Evolutionary conservation across 2,329 filamentous ascomycete genomes (phyloP).

Genomic region (Aspergillus latus): DNA sequence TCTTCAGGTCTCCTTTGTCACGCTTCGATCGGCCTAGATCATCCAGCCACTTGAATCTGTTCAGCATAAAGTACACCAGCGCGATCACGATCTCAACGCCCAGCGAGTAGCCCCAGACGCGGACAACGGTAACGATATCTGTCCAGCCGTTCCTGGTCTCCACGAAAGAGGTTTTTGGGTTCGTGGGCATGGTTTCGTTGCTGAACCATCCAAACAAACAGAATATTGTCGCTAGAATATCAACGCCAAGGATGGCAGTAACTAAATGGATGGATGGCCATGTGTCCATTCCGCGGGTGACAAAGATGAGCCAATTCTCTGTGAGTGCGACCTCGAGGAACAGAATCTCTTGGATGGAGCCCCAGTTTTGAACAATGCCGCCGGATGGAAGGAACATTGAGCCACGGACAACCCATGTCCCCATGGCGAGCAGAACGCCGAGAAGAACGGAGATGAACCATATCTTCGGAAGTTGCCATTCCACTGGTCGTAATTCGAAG

Average conservation of each 20-base stretch:
- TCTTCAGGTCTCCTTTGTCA: slow-evolving; percentile 49
- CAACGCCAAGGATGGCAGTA: slow-evolving; percentile 68
- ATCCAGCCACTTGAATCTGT: slow-evolving; percentile 46
- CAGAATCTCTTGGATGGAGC: slow-evolving; percentile 72
- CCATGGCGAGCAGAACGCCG: slow-evolving; percentile 66
- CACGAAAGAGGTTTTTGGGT: slow-evolving; percentile 27
- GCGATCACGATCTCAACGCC: slow-evolving; percentile 54
- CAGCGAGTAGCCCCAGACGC: slow-evolving; percentile 53
- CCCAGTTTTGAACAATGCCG: slow-evolving; percentile 73
- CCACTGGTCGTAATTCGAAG: slow-evolving; percentile 71
- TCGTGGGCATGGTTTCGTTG: slow-evolving; percentile 46
- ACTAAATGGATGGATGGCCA: slow-evolving; percentile 73
- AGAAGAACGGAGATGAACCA: slow-evolving; percentile 66
- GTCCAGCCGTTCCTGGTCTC: slow-evolving; percentile 55
- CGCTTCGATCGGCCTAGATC: slow-evolving; percentile 51
- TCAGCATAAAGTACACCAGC: slow-evolving; percentile 51
- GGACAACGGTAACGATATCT: slow-evolving; percentile 56
- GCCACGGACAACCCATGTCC: slow-evolving; percentile 72
- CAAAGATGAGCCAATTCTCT: slow-evolving; percentile 96
- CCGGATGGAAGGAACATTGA: slow-evolving; percentile 68
- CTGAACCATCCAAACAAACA: slow-evolving; percentile 74
- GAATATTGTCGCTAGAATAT: slow-evolving; percentile 71
- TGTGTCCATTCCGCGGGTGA: slow-evolving; percentile 77
- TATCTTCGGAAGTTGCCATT: slow-evolving; percentile 81
- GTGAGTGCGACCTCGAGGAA: slow-evolving; percentile 90